These are phyloP conservation scores for Eimeria praecox DNA, from an alignment of 169 alveolate genomes.

Conservation along the genomic window DNA sequence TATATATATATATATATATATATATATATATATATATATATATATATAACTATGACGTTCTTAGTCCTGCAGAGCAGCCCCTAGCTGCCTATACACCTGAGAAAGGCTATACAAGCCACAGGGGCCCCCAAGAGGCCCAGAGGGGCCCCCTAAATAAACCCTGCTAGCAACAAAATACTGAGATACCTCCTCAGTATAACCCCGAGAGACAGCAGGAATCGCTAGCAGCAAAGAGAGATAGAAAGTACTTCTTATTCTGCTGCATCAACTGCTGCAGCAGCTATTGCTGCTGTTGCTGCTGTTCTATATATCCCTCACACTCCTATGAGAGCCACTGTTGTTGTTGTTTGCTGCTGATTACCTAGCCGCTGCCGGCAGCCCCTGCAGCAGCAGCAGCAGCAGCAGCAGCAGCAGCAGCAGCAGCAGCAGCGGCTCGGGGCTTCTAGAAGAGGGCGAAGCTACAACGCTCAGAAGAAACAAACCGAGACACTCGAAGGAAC, in stretches of 20 bases:
- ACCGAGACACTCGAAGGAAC: not conserved
- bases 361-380: constrained; percentile 2
- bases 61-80: too few species aligned
- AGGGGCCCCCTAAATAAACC: not conserved
- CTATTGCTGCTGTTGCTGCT: not conserved
- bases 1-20: too few species aligned
- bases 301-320: not conserved
- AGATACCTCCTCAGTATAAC: not conserved
- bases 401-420: constrained; percentile 16
- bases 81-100: too few species aligned
- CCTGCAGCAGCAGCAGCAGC: constrained; percentile 7
- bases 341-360: not conserved
- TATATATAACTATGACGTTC: too few species aligned
- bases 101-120: not conserved
- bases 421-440: not conserved
- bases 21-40: too few species aligned
- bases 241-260: not conserved
- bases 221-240: constrained; percentile 3
- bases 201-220: not conserved
- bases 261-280: not conserved
- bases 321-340: not conserved
- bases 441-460: not conserved
- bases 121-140: not conserved
- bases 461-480: not conserved
- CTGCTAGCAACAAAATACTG: not conserved